A percentile compares a stretch with the other conserved stretches of the same genome.
These are phyloP conservation scores for Neurospora sp. DNA, from an alignment of 495 filamentous ascomycete species.

Conservation along the genomic window DNA sequence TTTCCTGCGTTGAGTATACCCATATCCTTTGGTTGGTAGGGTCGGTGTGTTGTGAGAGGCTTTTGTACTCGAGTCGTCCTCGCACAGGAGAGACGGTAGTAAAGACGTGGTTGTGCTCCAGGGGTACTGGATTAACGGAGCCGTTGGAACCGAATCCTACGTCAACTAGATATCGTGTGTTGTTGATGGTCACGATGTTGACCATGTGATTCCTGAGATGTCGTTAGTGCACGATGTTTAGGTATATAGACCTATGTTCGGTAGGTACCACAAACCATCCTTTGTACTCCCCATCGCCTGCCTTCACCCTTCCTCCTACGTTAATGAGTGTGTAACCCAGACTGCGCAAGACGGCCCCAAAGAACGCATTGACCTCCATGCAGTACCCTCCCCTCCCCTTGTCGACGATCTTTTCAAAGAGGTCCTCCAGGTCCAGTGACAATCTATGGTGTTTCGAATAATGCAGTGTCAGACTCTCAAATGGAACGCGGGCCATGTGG, in stretches of 20 bases:
- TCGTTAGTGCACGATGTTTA: not conserved
- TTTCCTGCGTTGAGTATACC: slow-evolving; percentile 30
- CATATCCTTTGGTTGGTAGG: slow-evolving; percentile 22
- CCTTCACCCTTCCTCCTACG: slow-evolving; percentile 28
- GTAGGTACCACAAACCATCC: slow-evolving; percentile 24
- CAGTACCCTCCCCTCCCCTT: slow-evolving; percentile 55
- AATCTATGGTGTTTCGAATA: slow-evolving; percentile 40
- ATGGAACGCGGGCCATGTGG: slow-evolving; percentile 54
- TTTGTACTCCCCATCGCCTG: slow-evolving; percentile 15
- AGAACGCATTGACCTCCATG: slow-evolving; percentile 65
- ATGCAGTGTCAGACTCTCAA: slow-evolving; percentile 54
- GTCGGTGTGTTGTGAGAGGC: slow-evolving; percentile 19
- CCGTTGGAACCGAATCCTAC: slow-evolving; percentile 55
- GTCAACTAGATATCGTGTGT: slow-evolving; percentile 50
- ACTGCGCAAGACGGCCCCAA: slow-evolving; percentile 50
- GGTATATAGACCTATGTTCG: not conserved
- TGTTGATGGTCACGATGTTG: slow-evolving; percentile 51
- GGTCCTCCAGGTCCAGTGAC: slow-evolving; percentile 42
- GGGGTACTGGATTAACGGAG: slow-evolving; percentile 21
- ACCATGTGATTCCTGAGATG: slow-evolving; percentile 53
- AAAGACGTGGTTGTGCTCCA: slow-evolving; percentile 12
- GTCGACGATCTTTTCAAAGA: slow-evolving; percentile 57
- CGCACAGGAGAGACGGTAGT: not conserved
- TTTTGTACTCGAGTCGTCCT: slow-evolving; percentile 16
- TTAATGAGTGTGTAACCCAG: slow-evolving; percentile 51